Percentiles rank a stretch among this genome's conserved stretches.
phyloP scores from a whole-genome alignment of 192 early-diverging fungal genomes.

The Backusella macrospora region DNA sequence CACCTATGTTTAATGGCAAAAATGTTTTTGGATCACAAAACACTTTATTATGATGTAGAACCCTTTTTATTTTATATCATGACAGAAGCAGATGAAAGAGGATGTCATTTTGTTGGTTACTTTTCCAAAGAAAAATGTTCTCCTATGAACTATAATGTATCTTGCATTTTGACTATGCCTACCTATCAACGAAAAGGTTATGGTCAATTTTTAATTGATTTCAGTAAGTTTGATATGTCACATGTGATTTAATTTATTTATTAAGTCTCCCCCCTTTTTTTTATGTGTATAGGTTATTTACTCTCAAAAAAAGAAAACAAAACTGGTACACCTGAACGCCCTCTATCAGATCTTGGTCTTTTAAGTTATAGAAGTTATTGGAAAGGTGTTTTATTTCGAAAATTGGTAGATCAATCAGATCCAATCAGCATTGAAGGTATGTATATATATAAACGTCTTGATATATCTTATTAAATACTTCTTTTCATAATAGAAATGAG shows the following conservation, averaged over 20 bases:
- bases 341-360: constrained; percentile 87
- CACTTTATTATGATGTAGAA: constrained; percentile 96
- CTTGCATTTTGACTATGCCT: constrained; percentile 94
- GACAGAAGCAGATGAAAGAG: constrained; percentile 75
- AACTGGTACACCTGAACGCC: constrained; percentile 88
- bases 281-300: constrained; percentile 52
- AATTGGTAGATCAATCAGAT: constrained; percentile 56
- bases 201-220: constrained; percentile 91
- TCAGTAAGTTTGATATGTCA: constrained; percentile 58
- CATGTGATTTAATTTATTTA: not conserved
- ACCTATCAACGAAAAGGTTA: constrained; percentile 88
- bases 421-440: constrained; percentile 57
- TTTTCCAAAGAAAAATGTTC: constrained; percentile 97
- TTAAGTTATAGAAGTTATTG: constrained; percentile 90
- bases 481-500: constrained; percentile 54
- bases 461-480: not conserved
- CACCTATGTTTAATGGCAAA: constrained; percentile 95
- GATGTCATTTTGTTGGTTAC: constrained; percentile 94
- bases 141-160: constrained; percentile 82
- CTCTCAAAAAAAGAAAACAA: constrained; percentile 75
- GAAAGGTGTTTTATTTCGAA: constrained; percentile 72
- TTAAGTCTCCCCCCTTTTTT: no score
- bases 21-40: constrained; percentile 97
- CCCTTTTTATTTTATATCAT: constrained; percentile 97
- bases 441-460: not conserved